These are phyloP conservation scores for Aureobasidium subglaciale DNA, from an alignment of 2,329 filamentous ascomycete genomes.

Conservation along the genomic window DNA sequence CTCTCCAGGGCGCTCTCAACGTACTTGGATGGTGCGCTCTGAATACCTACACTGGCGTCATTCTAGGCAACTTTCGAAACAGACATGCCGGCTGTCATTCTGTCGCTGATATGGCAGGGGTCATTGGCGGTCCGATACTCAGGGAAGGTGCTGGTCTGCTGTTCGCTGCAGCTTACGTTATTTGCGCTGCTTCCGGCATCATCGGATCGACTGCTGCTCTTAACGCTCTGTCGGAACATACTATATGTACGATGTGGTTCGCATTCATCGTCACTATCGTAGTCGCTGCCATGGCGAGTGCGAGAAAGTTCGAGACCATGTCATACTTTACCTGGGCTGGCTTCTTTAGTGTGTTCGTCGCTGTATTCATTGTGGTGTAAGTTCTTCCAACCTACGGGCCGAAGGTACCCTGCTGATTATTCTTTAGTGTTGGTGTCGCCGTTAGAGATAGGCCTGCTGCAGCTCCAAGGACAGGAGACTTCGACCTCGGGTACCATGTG, in stretches of 20 bases:
- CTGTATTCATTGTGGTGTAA: conserved; percentile 36
- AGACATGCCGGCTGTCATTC: conserved; percentile 45
- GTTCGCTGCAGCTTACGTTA: conserved; percentile 52
- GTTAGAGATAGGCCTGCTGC: conserved; percentile 51
- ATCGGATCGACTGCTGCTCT: conserved; percentile 52
- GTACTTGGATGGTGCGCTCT: conserved; percentile 43
- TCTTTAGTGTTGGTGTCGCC: conserved; percentile 43
- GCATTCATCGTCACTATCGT: conserved; percentile 46
- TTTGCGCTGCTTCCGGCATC: conserved; percentile 51
- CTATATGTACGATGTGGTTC: conserved; percentile 54
- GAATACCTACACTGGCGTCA: conserved; percentile 43
- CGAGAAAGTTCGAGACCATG: conserved; percentile 54
- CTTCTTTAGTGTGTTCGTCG: conserved; percentile 52
- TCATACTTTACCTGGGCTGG: conserved; percentile 57
- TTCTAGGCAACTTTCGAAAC: conserved; percentile 46
- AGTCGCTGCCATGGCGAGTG: conserved; percentile 43
- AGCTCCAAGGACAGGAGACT: conserved; percentile 52
- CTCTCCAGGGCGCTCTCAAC: conserved; percentile 41
- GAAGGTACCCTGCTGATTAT: no score
- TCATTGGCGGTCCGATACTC: conserved; percentile 46
- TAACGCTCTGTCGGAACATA: conserved; percentile 53
- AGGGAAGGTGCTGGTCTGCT: conserved; percentile 49
- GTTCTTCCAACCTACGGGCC: no score
- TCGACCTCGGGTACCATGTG: conserved; percentile 44
- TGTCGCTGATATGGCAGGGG: conserved; percentile 52